phyloP scores from a whole-genome alignment of 176 grass and related monocot genomes.

The Microstegium vimineum region DNA sequence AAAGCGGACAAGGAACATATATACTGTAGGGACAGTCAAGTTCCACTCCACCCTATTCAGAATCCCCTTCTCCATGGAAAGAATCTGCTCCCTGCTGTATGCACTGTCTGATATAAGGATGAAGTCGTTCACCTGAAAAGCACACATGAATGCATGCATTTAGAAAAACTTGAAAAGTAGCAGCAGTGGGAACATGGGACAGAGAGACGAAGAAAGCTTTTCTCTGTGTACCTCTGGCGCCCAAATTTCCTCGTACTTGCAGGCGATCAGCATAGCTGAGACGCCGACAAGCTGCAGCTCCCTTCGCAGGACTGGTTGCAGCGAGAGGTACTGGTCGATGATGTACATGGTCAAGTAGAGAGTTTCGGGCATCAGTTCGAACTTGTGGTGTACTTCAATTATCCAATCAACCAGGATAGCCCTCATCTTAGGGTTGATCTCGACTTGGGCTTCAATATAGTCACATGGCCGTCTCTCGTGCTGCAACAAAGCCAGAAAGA shows the following conservation, averaged over 20 bases:
- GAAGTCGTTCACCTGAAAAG: conserved; percentile 83
- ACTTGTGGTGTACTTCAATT: conserved; percentile 94
- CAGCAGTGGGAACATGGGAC: background rate
- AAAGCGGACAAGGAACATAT: conserved; percentile 79
- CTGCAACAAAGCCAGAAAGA: conserved; percentile 39
- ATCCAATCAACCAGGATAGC: conserved; percentile 88
- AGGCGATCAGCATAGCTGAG: conserved; percentile 75
- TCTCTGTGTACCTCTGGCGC: conserved; percentile 82
- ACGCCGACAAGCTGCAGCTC: conserved; percentile 93
- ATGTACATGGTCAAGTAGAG: conserved; percentile 75
- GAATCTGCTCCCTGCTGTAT: conserved; percentile 76
- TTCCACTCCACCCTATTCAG: conserved; percentile 93
- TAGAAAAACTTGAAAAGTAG: background rate
- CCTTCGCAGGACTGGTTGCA: conserved; percentile 52
- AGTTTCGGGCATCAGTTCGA: conserved; percentile 83
- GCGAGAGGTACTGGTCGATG: conserved; percentile 73
- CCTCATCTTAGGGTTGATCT: conserved; percentile 92
- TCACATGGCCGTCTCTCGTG: conserved; percentile 42
- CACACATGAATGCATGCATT: background rate
- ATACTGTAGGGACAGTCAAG: conserved; percentile 78
- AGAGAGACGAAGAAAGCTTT: background rate
- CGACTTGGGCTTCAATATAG: conserved; percentile 79
- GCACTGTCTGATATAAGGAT: conserved; percentile 87
- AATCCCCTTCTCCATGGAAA: conserved; percentile 79
- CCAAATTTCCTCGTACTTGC: conserved; percentile 98